Evolutionary conservation across 768 basidiomycete genomes (phyloP), one percentile per base, ranked within the genome.

Genomic region (Hebeloma cylindrosporum): DNA sequence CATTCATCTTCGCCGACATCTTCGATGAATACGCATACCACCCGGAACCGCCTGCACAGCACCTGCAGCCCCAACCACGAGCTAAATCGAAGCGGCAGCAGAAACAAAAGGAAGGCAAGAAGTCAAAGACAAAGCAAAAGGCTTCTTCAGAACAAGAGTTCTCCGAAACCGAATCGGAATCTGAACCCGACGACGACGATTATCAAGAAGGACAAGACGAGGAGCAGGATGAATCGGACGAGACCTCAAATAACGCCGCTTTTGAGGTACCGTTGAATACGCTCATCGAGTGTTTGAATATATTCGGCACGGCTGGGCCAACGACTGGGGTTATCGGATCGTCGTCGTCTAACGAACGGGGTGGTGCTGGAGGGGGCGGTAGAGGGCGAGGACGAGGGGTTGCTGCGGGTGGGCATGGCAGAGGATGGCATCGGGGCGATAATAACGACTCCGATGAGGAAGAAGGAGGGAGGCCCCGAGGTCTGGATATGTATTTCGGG

Each of bases 281-380:
- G 3, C 68, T 97, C 39, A 78, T 96, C 48, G 93, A 96, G 52
- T 93, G 90, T 57, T 72, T 99, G 23, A 94, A 95, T 57, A 85
- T 97, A 43, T 97, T 94, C 57, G 94, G 95, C 21, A 88, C 92
- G 8, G 89, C 87, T 1, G 73, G 78, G 9, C 63, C 71, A 28
- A 58, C 65, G 23, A 58, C 61, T 26, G 57, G 68, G 10, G 59
- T 67, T 10, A 59, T 56, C 41, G 23, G 41, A 9, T 27, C 55
- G 7, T 28, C 35, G 10, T 43, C 47, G 13, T 27, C 34, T 22
- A 35, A 4, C 14, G 26, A 40, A 33, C 17, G 13, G 5, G 17
- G 16, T 10, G 47, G 33, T 4, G 28, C 25, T n/a, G 53, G 41
- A 16, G 41, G 36, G 7, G 32, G 33, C n/a, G 40, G 37, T n/a